Percentiles rank a stretch among this genome's conserved stretches.
phyloP scores from a whole-genome alignment of 495 filamentous ascomycete species.

The Aspergillus sparsus region DNA sequence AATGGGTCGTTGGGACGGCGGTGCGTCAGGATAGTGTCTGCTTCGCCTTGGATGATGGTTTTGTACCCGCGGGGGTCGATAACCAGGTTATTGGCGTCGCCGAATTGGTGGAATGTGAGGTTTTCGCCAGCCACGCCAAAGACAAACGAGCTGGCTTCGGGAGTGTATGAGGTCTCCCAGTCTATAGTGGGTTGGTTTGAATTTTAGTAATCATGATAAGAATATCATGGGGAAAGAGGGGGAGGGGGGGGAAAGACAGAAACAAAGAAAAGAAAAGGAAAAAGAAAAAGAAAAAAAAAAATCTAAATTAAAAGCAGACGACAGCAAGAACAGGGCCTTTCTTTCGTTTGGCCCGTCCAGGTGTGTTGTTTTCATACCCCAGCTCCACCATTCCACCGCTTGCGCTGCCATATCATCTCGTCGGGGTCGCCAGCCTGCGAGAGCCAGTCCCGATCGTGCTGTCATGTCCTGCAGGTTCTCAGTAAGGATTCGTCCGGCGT shows the following conservation, averaged over 20 bases:
- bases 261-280: too few species aligned
- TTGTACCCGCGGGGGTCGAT: slow-evolving; percentile 70
- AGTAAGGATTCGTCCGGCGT: slow-evolving; percentile 58
- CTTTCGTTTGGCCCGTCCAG: background rate
- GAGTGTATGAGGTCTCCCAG: slow-evolving; percentile 55
- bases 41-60: slow-evolving; percentile 60
- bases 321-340: background rate
- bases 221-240: too few species aligned
- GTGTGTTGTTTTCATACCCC: slow-evolving; percentile 35
- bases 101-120: slow-evolving; percentile 51
- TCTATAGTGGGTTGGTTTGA: slow-evolving; percentile 33
- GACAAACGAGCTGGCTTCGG: slow-evolving; percentile 49
- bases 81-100: slow-evolving; percentile 66
- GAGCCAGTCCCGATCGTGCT: slow-evolving; percentile 57
- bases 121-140: slow-evolving; percentile 49
- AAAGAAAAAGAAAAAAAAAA: background rate
- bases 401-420: slow-evolving; percentile 57
- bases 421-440: slow-evolving; percentile 65
- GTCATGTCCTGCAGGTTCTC: slow-evolving; percentile 66
- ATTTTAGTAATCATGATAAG: too few species aligned
- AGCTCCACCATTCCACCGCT: slow-evolving; percentile 66
- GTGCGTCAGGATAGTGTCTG: slow-evolving; percentile 58
- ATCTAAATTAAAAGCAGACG: background rate
- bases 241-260: too few species aligned
- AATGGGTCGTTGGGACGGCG: slow-evolving; percentile 27